Evolutionary conservation across 768 basidiomycete species (phyloP).

Genomic region (Boletus rubropictus): DNA sequence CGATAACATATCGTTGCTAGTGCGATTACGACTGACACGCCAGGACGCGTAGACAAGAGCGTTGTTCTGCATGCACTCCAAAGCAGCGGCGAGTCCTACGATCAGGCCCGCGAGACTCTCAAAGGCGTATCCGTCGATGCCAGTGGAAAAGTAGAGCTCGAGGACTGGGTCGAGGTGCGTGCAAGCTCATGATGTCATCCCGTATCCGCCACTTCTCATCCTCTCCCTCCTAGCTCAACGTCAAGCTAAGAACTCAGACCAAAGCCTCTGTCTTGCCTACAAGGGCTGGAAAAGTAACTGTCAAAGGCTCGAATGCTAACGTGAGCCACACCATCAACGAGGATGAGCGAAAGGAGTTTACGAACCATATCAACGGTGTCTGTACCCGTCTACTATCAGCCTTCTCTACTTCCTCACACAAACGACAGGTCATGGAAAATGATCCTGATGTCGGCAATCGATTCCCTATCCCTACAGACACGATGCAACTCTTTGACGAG

Average conservation of each 20-base stretch:
- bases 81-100: conserved; percentile 81
- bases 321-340: conserved; percentile 97
- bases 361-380: conserved; percentile 96
- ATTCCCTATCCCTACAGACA: conserved; percentile 89
- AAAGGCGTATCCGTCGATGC: conserved; percentile 94
- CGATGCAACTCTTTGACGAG: conserved; percentile 99
- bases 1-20: conserved; percentile 33
- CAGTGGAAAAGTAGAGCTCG: conserved; percentile 91
- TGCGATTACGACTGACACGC: conserved; percentile 68
- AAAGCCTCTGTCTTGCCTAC: conserved; percentile 46
- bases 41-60: conserved; percentile 79
- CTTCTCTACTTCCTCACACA: conserved; percentile 6
- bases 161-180: conserved; percentile 95
- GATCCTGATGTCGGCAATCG: conserved; percentile 79
- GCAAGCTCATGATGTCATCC: conserved; percentile 20
- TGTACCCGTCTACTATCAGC: conserved; percentile 25
- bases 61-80: conserved; percentile 75
- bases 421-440: conserved; percentile 75
- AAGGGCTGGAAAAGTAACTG: conserved; percentile 85
- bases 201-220: conserved; percentile 10
- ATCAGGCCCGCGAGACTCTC: conserved; percentile 81
- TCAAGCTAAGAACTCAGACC: conserved; percentile 60
- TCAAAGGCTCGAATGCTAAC: conserved; percentile 91
- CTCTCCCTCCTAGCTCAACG: conserved; percentile 54
- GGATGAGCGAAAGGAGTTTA: conserved; percentile 92